Conservation (phyloP, 2,329 filamentous ascomycete species). For the Aurifilum marmelostoma region DNA sequence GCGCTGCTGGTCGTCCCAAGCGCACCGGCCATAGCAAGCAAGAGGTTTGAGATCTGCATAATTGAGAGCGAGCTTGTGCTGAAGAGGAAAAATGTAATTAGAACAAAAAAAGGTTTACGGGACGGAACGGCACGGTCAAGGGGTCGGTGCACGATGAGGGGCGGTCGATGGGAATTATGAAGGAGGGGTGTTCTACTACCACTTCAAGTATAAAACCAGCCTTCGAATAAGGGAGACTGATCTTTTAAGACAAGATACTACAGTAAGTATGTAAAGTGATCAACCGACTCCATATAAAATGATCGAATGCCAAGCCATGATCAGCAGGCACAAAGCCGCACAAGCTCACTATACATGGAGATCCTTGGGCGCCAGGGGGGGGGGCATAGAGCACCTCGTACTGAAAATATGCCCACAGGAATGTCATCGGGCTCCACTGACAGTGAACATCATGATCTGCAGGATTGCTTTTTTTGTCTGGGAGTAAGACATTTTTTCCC, state of each 20-base stretch:
- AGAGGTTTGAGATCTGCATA: slow-evolving; percentile 15
- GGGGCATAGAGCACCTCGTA: no score
- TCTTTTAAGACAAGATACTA: background rate
- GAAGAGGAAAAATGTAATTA: background rate
- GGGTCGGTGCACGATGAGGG: background rate
- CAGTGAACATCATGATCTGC: slow-evolving; percentile 2
- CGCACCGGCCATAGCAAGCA: background rate
- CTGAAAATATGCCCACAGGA: background rate
- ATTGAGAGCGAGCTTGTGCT: background rate
- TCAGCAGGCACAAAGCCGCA: background rate
- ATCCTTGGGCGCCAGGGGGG: no score
- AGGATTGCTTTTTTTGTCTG: background rate
- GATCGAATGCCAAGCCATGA: background rate
- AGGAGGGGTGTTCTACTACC: background rate
- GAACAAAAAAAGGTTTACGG: no score
- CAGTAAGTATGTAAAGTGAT: background rate
- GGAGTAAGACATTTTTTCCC: background rate
- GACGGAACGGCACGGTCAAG: background rate
- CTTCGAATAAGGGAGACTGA: background rate
- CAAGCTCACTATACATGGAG: background rate
- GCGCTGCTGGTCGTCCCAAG: background rate
- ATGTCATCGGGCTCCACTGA: background rate
- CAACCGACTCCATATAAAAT: background rate
- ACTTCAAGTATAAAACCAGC: background rate
- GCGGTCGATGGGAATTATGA: background rate